A percentile compares a stretch with the other conserved stretches of the same genome.
Evolutionary conservation across 306 rosid genomes (phyloP).

Genomic region (Malus sieversii): DNA sequence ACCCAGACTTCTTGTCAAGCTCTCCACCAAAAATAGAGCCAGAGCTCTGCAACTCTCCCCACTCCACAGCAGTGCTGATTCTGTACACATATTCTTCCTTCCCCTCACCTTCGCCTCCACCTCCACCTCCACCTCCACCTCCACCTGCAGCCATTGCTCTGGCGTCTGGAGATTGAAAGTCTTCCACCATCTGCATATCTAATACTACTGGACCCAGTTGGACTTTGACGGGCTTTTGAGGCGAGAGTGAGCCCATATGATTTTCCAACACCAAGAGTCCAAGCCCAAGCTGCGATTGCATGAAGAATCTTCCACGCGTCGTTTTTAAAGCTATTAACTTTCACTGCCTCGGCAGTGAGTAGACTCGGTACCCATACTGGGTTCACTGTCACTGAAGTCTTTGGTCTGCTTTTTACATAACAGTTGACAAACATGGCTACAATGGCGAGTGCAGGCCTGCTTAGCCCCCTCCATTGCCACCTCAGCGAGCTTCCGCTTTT

Average conservation of each 20-base stretch:
- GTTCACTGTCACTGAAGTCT: neutral
- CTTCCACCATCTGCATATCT: no score
- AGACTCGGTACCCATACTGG: neutral
- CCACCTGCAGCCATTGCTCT: constrained; percentile 22
- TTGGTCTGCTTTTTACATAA: neutral
- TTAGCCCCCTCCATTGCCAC: neutral
- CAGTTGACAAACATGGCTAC: constrained; percentile 32
- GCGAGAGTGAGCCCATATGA: neutral
- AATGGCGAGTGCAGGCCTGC: constrained; percentile 18
- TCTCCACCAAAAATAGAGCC: constrained; percentile 53
- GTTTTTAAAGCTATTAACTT: neutral
- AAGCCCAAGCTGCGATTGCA: neutral
- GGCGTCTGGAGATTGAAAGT: neutral
- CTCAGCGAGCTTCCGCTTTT: no score
- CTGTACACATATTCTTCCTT: constrained; percentile 57
- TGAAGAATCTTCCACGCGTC: neutral
- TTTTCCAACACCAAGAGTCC: neutral
- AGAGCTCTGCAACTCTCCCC: constrained; percentile 54
- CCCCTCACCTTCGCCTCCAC: neutral
- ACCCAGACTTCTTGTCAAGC: constrained; percentile 56
- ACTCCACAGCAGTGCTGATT: constrained; percentile 51
- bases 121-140: neutral
- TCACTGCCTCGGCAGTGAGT: neutral
- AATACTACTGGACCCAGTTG: neutral
- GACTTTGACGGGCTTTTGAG: neutral